Conservation (phyloP, 495 filamentous ascomycete genomes). For the Daldinia concentrica region DNA sequence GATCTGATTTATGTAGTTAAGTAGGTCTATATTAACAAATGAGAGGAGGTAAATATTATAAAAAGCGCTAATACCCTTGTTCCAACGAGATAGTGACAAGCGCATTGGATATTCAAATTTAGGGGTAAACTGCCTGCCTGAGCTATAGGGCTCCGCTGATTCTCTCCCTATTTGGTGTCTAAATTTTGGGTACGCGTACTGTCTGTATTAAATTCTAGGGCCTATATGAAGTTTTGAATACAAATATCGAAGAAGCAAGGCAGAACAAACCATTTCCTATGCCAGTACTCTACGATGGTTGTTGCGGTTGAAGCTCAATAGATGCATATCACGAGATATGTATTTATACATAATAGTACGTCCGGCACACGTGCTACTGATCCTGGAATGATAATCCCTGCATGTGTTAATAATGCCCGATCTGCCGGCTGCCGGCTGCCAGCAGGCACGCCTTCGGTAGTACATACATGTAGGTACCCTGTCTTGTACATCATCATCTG, state of each 20-base stretch:
- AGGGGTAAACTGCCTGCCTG: background rate
- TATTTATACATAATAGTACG: background rate
- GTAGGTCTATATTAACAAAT: background rate
- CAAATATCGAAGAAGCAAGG: no score
- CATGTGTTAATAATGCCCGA: background rate
- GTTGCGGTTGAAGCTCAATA: background rate
- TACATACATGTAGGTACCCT: background rate
- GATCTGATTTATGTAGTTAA: background rate
- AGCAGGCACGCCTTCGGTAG: background rate
- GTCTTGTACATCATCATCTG: background rate
- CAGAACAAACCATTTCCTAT: background rate
- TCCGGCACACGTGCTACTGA: background rate
- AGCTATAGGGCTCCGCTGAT: background rate
- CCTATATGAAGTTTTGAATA: no score
- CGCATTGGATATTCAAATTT: background rate
- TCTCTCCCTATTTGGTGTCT: background rate
- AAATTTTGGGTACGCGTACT: background rate
- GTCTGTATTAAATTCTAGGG: no score
- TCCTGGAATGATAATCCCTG: background rate
- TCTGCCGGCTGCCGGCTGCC: background rate
- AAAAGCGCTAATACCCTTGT: background rate
- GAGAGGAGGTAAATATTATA: background rate
- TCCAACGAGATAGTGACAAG: no score
- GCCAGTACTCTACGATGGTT: background rate
- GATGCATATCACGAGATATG: background rate